phyloP scores from a whole-genome alignment of 352 stramenopile genomes.

The Peronosclerospora sorghi region DNA sequence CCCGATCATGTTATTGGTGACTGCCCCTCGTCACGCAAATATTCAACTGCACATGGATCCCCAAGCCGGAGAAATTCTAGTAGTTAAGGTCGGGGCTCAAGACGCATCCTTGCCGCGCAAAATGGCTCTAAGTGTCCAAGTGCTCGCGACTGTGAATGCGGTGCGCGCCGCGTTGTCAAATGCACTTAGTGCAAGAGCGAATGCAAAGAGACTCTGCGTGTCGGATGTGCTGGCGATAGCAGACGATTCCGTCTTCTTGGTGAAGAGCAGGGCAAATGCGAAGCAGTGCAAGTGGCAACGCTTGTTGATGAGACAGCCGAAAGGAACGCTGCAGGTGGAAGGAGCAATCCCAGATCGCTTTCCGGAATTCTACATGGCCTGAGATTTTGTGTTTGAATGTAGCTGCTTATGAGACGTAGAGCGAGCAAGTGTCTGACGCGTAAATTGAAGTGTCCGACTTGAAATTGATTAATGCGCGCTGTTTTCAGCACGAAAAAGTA shows the following conservation, averaged over 20 bases:
- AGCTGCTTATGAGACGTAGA: background rate
- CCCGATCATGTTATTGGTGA: slow-evolving; percentile 40
- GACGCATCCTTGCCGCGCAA: slow-evolving; percentile 34
- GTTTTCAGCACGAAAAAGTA: too few relatives aligned
- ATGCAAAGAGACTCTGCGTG: slow-evolving; percentile 18
- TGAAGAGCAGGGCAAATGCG: slow-evolving; percentile 28
- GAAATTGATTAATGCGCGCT: too few relatives aligned
- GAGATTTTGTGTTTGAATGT: too few relatives aligned
- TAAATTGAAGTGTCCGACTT: too few relatives aligned
- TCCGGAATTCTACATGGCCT: slow-evolving; percentile 25
- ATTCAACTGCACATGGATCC: slow-evolving; percentile 59
- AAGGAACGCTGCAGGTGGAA: slow-evolving; percentile 16
- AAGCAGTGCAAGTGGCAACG: slow-evolving; percentile 38
- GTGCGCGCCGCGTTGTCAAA: slow-evolving; percentile 45
- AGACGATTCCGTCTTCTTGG: slow-evolving; percentile 35
- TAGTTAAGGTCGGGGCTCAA: slow-evolving; percentile 52
- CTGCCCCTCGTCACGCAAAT: slow-evolving; percentile 30
- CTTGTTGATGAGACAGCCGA: slow-evolving; percentile 26
- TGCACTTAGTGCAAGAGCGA: slow-evolving; percentile 28
- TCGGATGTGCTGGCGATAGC: slow-evolving; percentile 30
- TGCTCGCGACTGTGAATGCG: slow-evolving; percentile 33
- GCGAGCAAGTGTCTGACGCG: background rate
- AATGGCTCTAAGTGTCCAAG: slow-evolving; percentile 29
- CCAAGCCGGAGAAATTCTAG: slow-evolving; percentile 35
- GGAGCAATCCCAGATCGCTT: slow-evolving; percentile 23